Conservation (phyloP, 1,139 yeast species). For the Diutina siamensis region DNA sequence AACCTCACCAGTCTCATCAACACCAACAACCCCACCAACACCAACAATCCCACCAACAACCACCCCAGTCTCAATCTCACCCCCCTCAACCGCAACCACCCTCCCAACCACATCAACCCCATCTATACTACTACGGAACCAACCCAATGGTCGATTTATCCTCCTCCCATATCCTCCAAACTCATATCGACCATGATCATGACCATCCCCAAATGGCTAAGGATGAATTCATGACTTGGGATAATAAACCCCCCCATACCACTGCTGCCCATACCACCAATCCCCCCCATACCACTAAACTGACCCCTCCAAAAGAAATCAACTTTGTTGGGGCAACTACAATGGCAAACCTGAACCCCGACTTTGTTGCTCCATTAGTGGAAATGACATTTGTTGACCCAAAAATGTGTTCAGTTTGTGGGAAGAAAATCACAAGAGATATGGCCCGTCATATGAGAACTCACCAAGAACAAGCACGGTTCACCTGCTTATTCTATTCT, state of each 20-base stretch:
- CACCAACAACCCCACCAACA: not conserved
- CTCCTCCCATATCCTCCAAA: too few species aligned
- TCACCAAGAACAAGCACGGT: constrained; percentile 47
- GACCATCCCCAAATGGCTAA: too few species aligned
- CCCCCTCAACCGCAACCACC: too few species aligned
- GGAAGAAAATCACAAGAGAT: constrained; percentile 47
- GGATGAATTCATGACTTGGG: not conserved
- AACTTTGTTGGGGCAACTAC: not conserved
- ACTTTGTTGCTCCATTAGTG: not conserved
- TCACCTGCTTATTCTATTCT: constrained; percentile 45
- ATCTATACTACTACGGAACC: too few species aligned
- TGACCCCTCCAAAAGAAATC: not conserved
- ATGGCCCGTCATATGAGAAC: constrained; percentile 56
- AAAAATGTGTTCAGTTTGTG: constrained; percentile 40
- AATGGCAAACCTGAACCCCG: constrained; percentile 1
- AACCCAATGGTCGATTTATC: too few species aligned
- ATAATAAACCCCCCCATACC: not conserved
- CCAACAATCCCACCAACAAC: too few species aligned
- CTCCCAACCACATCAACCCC: too few species aligned
- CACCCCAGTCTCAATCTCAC: too few species aligned
- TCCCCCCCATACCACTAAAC: not conserved
- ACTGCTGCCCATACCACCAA: not conserved
- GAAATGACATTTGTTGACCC: constrained; percentile 18
- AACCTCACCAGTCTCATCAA: not conserved
- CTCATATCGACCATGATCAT: too few species aligned